Evolutionary conservation across 805 yeast species (phyloP).

Genomic region (Hanseniaspora thailandica): DNA sequence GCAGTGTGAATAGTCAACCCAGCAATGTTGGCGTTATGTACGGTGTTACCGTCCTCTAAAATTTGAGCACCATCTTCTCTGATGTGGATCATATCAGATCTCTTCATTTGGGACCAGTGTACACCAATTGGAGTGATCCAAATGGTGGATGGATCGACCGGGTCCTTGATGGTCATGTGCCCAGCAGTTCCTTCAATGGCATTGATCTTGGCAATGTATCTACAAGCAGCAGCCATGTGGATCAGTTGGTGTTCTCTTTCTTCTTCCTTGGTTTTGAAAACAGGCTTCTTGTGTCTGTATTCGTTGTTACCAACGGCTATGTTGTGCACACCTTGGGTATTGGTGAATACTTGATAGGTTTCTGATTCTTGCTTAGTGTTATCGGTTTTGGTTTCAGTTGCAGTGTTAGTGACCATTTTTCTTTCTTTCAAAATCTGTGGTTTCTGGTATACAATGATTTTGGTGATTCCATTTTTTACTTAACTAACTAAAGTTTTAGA

Average conservation of each 20-base stretch:
- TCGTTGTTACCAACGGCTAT: slow-evolving; percentile 18
- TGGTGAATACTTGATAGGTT: slow-evolving; percentile 9
- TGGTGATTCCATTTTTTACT: too few species aligned
- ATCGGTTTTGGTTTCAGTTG: neutral
- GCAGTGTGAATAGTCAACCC: slow-evolving; percentile 60
- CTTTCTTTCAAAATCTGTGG: neutral
- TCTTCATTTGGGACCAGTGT: slow-evolving; percentile 54
- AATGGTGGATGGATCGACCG: slow-evolving; percentile 64
- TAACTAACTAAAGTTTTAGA: too few species aligned
- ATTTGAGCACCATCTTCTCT: slow-evolving; percentile 44
- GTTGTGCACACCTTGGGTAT: slow-evolving; percentile 21
- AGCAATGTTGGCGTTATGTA: slow-evolving; percentile 47
- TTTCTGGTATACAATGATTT: too few species aligned
- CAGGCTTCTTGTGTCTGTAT: slow-evolving; percentile 18
- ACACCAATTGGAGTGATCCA: slow-evolving; percentile 85
- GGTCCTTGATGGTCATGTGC: slow-evolving; percentile 76
- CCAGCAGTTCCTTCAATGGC: slow-evolving; percentile 74
- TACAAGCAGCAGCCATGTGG: slow-evolving; percentile 78
- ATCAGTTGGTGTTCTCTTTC: slow-evolving; percentile 28
- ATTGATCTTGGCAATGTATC: slow-evolving; percentile 69
- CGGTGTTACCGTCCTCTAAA: slow-evolving; percentile 38
- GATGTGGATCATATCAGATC: slow-evolving; percentile 50
- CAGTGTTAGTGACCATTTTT: neutral
- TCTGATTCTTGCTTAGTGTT: neutral
- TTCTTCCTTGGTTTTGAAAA: slow-evolving; percentile 17